Base-by-base conservation (phyloP, 495 filamentous ascomycete species). In the Pseudotulostoma volvatum region DNA sequence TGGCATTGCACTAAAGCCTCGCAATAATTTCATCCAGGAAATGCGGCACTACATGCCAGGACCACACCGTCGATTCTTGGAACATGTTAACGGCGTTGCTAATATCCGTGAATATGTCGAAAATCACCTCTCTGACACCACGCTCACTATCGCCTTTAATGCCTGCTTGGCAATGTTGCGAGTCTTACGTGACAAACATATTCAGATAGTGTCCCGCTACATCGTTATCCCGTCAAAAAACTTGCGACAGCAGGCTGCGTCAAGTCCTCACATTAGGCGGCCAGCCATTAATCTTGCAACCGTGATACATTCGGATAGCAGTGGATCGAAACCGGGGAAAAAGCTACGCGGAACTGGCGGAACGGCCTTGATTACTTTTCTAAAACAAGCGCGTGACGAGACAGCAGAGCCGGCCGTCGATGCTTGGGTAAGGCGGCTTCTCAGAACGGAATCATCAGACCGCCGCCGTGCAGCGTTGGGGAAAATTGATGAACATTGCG, bases 11-110 rank as follows among this genome's bases (percentile, higher is more conserved):
- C 63, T 70, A 9, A 67, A 69, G 5, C 69, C 78, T 9, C 71
- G 74, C 17, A 75, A 95, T 60, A 86, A 84, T 46, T 97, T 97
- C 67, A 84, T 96, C 52, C 74, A 80, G 48, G 90, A 95, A 40
- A 97, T 97, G 90, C 82, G 86, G 36, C 70, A 64, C 2, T 97
- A 97, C 62, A 97, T 97, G 90, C 90, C 90, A 3, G 85, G 85
- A 1, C 72, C 82, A 0, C 90, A 97, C 50, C 79, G 84, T 1
- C 78, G 80, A 13, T 97, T 97, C 60, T 66, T 97, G 0, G 68
- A 82, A 38, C 77, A 88, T 37, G 75, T 94, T 15, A 70, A 73
- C 32, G 61, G 61, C 1, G 81, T 94, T 7, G 77, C 88, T 37
- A 96, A 99, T 49, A 83, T 99, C 45, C 80, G 82, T 4, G 71